These are phyloP conservation scores for Tuber aestivum DNA, from an alignment of 495 filamentous ascomycete species.

Conservation along the genomic window DNA sequence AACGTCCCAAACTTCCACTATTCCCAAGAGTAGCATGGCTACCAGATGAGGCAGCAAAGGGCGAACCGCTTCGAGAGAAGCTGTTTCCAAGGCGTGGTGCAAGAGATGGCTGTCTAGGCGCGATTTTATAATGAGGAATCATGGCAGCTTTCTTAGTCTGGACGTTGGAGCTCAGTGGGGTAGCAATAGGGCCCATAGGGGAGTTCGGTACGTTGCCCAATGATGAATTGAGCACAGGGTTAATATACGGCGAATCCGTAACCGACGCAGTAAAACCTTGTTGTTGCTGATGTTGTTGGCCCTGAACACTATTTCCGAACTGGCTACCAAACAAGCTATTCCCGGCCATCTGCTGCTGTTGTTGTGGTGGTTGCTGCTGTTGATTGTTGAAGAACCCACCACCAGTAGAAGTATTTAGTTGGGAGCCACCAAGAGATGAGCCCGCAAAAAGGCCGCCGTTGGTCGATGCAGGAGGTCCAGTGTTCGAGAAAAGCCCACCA, in stretches of 20 bases:
- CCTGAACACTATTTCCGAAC: slow-evolving; percentile 31
- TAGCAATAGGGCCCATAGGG: slow-evolving; percentile 40
- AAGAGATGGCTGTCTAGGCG: slow-evolving; percentile 67
- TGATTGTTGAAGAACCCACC: slow-evolving; percentile 45
- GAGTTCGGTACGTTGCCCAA: slow-evolving; percentile 27
- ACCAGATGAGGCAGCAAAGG: slow-evolving; percentile 37
- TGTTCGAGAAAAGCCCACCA: slow-evolving; percentile 49
- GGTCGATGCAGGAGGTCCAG: slow-evolving; percentile 44
- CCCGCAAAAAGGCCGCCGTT: slow-evolving; percentile 60
- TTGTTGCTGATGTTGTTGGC: slow-evolving; percentile 40
- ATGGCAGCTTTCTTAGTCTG: slow-evolving; percentile 64
- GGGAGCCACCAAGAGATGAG: slow-evolving; percentile 39
- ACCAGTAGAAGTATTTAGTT: slow-evolving; percentile 46
- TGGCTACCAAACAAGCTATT: slow-evolving; percentile 28
- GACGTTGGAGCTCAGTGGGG: slow-evolving; percentile 63
- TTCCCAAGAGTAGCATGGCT: slow-evolving; percentile 22
- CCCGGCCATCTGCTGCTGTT: slow-evolving; percentile 44
- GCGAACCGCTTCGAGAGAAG: slow-evolving; percentile 43
- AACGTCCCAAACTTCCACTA: slow-evolving; percentile 32
- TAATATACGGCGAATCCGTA: slow-evolving; percentile 74
- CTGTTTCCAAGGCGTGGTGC: slow-evolving; percentile 64
- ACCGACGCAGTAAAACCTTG: slow-evolving; percentile 64
- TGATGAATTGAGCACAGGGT: slow-evolving; percentile 53
- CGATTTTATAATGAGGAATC: slow-evolving; percentile 82
- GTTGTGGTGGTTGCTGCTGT: slow-evolving; percentile 49